Evolutionary conservation across 75 land plant genomes (phyloP).

Genomic region (Selaginella tamariscina): DNA sequence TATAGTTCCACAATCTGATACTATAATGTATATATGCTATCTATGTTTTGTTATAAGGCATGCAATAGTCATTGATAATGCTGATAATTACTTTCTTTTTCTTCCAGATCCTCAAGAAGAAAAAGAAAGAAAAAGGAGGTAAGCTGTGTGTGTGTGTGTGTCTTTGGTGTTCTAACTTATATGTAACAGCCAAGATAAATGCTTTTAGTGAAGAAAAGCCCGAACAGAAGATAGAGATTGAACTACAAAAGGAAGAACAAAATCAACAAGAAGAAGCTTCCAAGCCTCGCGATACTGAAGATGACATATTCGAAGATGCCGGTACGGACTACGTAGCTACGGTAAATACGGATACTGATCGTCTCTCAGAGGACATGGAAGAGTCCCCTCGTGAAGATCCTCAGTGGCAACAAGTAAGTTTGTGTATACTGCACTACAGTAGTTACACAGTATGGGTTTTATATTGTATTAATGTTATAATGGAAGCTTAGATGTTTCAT

Average conservation of each 20-base stretch:
- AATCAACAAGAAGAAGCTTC: conserved; percentile 13
- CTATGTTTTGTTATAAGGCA: no score
- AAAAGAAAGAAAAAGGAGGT: conserved; percentile 73
- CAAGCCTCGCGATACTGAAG: conserved; percentile 46
- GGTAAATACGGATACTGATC: conserved; percentile 49
- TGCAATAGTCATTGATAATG: not conserved
- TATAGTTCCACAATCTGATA: no score
- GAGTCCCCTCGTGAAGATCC: conserved; percentile 96
- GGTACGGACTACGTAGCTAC: conserved; percentile 68
- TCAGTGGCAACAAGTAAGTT: no score
- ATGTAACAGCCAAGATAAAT: not conserved
- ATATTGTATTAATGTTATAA: no score
- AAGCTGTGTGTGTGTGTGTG: no score
- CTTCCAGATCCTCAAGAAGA: conserved; percentile 73
- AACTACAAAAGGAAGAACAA: no score
- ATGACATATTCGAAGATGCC: conserved; percentile 88
- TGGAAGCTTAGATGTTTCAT: no score
- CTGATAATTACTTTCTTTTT: not conserved
- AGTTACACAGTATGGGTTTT: no score
- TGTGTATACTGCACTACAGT: no score
- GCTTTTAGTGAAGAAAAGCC: not conserved
- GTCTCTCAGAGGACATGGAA: conserved; percentile 94
- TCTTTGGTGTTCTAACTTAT: no score
- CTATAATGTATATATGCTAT: no score
- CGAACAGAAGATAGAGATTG: no score